phyloP scores from a whole-genome alignment of 177 flowering plant genomes.

The Vitis hybrid region DNA sequence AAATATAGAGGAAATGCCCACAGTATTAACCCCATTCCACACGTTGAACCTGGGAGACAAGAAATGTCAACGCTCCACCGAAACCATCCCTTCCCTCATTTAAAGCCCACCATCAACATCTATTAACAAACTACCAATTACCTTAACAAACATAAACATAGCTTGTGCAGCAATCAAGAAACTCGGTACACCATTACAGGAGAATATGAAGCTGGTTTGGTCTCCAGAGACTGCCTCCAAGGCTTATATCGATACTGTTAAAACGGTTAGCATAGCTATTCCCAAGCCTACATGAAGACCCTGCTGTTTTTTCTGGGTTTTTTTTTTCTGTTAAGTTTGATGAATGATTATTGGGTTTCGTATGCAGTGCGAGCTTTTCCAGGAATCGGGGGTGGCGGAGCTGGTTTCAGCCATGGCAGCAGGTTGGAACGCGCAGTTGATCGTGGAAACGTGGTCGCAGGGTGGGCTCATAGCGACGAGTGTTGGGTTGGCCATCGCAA shows the following conservation, averaged over 20 bases:
- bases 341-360: not conserved
- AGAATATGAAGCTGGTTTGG: conserved; percentile 83
- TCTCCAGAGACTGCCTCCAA: conserved; percentile 86
- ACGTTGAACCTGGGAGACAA: conserved; percentile 18
- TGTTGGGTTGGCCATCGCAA: conserved; percentile 66
- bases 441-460: conserved; percentile 74
- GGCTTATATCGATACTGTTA: conserved; percentile 85
- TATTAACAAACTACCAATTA: not conserved
- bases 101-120: not conserved
- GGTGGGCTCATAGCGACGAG: conserved; percentile 63
- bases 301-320: not conserved
- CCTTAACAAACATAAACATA: not conserved
- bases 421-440: conserved; percentile 71
- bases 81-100: not conserved
- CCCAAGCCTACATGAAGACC: not conserved
- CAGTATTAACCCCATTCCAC: conserved; percentile 3
- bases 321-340: not conserved
- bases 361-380: conserved; percentile 47
- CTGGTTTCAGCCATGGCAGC: conserved; percentile 93
- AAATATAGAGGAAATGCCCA: too few relatives aligned
- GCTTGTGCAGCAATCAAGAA: not conserved
- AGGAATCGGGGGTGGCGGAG: conserved; percentile 78
- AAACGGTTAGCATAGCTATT: conserved; percentile 39
- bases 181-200: not conserved
- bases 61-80: conserved; percentile 18